Conservation (phyloP, 345 rosid species). For the Syzygium oleosum region DNA sequence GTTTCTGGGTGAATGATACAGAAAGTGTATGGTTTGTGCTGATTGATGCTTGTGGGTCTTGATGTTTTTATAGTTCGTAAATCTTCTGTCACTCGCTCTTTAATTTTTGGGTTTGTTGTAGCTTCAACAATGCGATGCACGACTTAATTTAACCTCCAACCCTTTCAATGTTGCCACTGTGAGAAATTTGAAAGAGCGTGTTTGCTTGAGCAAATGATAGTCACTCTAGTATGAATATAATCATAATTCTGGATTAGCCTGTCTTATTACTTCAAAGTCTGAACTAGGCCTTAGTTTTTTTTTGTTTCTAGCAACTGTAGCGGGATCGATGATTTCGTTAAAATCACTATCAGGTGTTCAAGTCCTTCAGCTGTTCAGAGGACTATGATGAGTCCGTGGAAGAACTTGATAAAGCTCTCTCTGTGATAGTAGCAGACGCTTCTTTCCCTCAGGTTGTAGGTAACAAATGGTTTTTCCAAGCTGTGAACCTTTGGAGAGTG, state of each 20-base stretch:
- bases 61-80: neutral
- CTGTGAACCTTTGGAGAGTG: neutral
- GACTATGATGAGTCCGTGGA: conserved; percentile 34
- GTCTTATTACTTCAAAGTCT: neutral
- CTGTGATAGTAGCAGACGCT: conserved; percentile 38
- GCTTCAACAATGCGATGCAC: neutral
- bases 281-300: neutral
- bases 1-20: neutral
- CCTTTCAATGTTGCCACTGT: neutral
- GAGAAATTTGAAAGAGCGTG: neutral
- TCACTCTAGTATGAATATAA: neutral
- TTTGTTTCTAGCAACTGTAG: neutral
- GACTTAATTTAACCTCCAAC: neutral
- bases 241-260: neutral
- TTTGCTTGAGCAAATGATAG: neutral
- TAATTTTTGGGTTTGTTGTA: neutral
- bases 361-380: conserved; percentile 18
- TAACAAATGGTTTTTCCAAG: neutral
- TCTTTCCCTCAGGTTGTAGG: conserved; percentile 66
- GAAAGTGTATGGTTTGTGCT: neutral
- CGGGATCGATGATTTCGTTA: neutral
- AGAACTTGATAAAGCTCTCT: conserved; percentile 57
- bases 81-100: neutral
- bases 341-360: conserved; percentile 1
- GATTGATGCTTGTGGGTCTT: neutral